phyloP scores from a whole-genome alignment of 2,329 filamentous ascomycete species.

The Aspergillus terreus region DNA sequence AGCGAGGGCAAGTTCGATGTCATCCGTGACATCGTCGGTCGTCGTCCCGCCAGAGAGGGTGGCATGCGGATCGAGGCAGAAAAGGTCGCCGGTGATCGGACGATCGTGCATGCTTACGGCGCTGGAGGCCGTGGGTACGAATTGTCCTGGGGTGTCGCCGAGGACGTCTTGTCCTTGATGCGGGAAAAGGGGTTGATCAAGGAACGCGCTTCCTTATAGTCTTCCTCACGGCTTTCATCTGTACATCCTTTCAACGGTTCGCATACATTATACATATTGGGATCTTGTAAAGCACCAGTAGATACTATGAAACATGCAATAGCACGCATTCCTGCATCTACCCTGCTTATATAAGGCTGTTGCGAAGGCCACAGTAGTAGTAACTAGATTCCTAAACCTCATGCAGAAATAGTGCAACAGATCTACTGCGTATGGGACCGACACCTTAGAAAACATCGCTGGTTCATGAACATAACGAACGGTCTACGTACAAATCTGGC shows the following conservation, averaged over 20 bases:
- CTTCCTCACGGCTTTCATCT: background rate
- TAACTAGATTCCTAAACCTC: no score
- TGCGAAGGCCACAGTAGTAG: no score
- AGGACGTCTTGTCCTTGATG: slow-evolving; percentile 46
- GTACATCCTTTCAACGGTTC: background rate
- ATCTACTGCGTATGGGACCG: background rate
- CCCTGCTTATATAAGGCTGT: no score
- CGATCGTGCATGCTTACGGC: slow-evolving; percentile 55
- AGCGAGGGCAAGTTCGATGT: slow-evolving; percentile 38
- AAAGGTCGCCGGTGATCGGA: slow-evolving; percentile 22
- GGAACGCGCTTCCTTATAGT: slow-evolving; percentile 22
- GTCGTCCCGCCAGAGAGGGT: slow-evolving; percentile 43
- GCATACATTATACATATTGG: background rate
- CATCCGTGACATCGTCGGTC: slow-evolving; percentile 45
- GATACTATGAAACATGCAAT: no score
- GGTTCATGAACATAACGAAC: slow-evolving; percentile 21
- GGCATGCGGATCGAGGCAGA: slow-evolving; percentile 54
- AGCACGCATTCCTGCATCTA: no score
- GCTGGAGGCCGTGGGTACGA: slow-evolving; percentile 61
- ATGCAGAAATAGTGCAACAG: background rate
- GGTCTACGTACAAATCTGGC: slow-evolving; percentile 29
- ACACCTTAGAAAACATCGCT: slow-evolving; percentile 10
- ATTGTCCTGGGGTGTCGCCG: slow-evolving; percentile 58
- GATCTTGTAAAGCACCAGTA: no score
- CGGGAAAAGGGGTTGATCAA: slow-evolving; percentile 18